Evolutionary conservation across 768 basidiomycete species (phyloP), one percentile per base, ranked within the genome.

Genomic region (Pleurotus eryngii): DNA sequence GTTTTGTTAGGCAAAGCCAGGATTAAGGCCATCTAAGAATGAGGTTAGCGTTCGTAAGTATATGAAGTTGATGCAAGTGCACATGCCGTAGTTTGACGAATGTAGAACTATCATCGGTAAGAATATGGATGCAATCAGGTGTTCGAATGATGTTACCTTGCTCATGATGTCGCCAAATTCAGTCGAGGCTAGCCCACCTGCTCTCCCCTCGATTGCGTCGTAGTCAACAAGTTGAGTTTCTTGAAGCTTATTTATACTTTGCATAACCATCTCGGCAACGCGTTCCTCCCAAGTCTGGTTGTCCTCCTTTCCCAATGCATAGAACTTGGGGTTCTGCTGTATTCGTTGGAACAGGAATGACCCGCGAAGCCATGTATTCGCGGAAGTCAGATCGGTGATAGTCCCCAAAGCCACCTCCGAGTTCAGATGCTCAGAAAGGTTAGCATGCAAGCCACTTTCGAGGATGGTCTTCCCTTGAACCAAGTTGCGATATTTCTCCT

Each of bases 301-400:
- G 4, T 77, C 74, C 12, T 74, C 70, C 66, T 86, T 84, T 14
- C 77, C 80, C 18, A 89, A 72, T 6, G 82, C 76, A 65, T 98
- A 99, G 65, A 88, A 81, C 7, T 67, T 66, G 0, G 95, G 92
- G 65, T 99, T 98, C 68, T 86, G 85, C 61, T 85, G 82, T 57
- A 99, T 85, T 18, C 97, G 81, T 53, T 89, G 87, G 65, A 82
- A 96, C 12, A 99, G 73, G 71, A 98, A 99, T 0, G 95, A 91
- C 55, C 81, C 84, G 18, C 78, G 81, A 22, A 96, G 72, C 97
- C 97, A 99, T 14, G 79, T 73, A 63, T 89, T 89, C 1, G 94
- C 96, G 5, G 80, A 81, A 2, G 78, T 70, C 3, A 90, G 59
- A 62, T 80, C 77, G 3, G 79, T 84, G 64, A 99, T 95, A 0